Evolutionary conservation across 2,329 filamentous ascomycete genomes (phyloP).

Genomic region (Fusarium sp.): DNA sequence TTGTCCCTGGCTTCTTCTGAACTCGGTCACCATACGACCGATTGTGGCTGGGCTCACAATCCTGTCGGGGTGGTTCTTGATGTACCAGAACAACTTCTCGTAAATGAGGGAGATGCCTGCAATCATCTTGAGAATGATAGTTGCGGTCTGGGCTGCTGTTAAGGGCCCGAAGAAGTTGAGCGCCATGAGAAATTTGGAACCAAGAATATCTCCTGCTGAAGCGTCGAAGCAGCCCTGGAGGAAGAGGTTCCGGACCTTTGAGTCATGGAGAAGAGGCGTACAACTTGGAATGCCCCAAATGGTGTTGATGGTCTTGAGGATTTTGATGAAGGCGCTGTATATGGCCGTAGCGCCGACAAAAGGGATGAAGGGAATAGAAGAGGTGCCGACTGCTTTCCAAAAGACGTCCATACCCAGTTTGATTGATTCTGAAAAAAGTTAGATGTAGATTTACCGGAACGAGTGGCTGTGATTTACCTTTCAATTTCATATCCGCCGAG

Average conservation of each 20-base stretch:
- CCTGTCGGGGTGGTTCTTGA: neutral
- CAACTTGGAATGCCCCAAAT: neutral
- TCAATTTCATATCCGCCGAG: neutral
- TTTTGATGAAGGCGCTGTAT: neutral
- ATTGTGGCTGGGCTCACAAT: neutral
- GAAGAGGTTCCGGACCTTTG: neutral
- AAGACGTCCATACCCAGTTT: neutral
- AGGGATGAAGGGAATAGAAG: neutral
- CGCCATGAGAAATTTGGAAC: neutral
- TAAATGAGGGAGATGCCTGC: neutral
- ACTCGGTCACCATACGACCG: neutral
- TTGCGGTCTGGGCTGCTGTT: neutral
- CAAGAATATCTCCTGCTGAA: neutral
- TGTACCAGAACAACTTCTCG: neutral
- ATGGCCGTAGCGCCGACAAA: neutral
- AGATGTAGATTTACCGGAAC: accelerated
- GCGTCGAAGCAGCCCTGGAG: neutral
- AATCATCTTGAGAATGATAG: neutral
- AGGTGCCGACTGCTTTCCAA: neutral
- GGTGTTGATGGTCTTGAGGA: neutral
- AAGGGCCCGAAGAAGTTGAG: neutral
- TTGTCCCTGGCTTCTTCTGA: neutral
- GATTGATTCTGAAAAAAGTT: neutral
- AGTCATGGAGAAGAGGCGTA: neutral
- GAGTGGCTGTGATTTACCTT: neutral